phyloP scores from a whole-genome alignment of 2,329 filamentous ascomycete species.

The Neopestalotiopsis sp. region DNA sequence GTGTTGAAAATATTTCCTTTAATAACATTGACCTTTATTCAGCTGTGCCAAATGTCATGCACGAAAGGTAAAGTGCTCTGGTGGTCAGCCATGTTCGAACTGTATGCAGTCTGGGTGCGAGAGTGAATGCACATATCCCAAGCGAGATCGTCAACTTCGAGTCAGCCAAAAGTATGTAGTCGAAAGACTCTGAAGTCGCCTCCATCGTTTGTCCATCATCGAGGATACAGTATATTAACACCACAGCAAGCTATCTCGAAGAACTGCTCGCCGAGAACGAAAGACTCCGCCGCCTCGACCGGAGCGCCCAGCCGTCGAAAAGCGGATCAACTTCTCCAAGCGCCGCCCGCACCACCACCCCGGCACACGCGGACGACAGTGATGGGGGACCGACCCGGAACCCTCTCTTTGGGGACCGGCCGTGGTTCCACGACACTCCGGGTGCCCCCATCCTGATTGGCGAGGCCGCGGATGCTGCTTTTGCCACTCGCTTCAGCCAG shows the following conservation, averaged over 20 bases:
- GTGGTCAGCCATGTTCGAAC: conserved; percentile 39
- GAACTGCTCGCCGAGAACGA: conserved; percentile 41
- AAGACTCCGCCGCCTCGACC: conserved; percentile 29
- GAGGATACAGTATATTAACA: background rate
- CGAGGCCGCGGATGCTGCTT: conserved; percentile 43
- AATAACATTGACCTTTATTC: too few relatives aligned
- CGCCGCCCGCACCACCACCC: conserved; percentile 4
- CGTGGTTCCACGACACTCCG: conserved; percentile 42
- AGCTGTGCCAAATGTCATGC: conserved; percentile 35
- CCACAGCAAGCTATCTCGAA: conserved; percentile 37
- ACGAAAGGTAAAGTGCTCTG: conserved; percentile 42
- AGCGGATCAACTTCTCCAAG: background rate
- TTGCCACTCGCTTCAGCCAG: conserved; percentile 43
- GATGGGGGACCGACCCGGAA: conserved; percentile 18
- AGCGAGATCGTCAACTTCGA: conserved; percentile 35
- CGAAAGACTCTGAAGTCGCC: background rate
- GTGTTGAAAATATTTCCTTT: too few relatives aligned
- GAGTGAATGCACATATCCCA: conserved; percentile 39
- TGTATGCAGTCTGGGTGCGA: conserved; percentile 37
- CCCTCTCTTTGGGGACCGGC: conserved; percentile 29
- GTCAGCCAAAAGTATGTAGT: conserved; percentile 37
- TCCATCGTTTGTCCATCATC: background rate
- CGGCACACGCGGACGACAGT: conserved; percentile 13
- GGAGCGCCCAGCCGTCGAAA: background rate
- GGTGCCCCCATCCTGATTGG: conserved; percentile 41